Evolutionary conservation across 2,329 filamentous ascomycete species (phyloP).

Genomic region (Neonectria coccinea): DNA sequence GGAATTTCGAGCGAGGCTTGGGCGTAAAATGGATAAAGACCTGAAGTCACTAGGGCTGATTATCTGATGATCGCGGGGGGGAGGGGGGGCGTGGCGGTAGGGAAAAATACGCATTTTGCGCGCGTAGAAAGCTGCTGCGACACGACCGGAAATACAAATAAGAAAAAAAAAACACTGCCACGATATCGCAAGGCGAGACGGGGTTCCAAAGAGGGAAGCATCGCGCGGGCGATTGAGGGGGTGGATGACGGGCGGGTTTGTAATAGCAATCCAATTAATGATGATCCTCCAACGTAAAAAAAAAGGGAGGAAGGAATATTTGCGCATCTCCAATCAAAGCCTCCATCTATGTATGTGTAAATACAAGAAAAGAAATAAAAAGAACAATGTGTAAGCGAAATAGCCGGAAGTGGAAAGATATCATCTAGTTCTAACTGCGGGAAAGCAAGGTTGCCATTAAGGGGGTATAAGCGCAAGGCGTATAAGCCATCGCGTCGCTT

Average conservation of each 20-base stretch:
- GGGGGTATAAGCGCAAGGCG: constrained; percentile 14
- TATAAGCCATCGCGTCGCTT: constrained; percentile 1
- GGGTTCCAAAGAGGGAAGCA: not conserved
- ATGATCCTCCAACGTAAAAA: not conserved
- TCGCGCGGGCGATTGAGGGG: not conserved
- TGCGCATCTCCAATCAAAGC: constrained; percentile 2
- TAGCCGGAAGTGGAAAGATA: not conserved
- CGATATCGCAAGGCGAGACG: not conserved
- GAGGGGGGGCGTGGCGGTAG: not conserved
- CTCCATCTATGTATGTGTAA: constrained; percentile 28
- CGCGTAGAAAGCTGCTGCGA: not conserved
- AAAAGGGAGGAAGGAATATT: not conserved
- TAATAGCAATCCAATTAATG: not conserved
- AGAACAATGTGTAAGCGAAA: not conserved
- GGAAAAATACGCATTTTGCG: not conserved
- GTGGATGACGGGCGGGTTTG: not conserved
- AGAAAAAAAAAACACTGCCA: not conserved
- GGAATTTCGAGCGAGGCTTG: not conserved
- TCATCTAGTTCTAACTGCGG: not conserved
- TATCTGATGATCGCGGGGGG: not conserved
- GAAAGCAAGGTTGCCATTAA: constrained; percentile 2
- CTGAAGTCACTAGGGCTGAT: not conserved
- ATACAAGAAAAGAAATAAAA: constrained; percentile 14
- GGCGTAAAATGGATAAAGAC: not conserved
- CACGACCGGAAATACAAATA: not conserved